These are phyloP conservation scores for Papiliotrema flavescens DNA, from an alignment of 1,284 basidiomycete genomes.

Conservation along the genomic window DNA sequence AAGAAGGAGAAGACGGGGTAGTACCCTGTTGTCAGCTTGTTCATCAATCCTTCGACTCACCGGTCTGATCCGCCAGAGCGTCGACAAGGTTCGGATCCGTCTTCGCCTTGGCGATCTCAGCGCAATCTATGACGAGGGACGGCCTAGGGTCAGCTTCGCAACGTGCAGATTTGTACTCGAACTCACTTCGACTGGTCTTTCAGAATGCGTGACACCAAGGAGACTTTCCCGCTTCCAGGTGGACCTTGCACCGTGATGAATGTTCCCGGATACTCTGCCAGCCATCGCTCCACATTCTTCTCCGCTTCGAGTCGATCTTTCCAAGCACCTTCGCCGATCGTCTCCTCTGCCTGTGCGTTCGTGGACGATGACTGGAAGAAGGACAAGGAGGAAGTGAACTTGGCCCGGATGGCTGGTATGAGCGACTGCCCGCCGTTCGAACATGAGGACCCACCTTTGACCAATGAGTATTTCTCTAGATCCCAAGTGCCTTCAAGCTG, in stretches of 20 bases:
- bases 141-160: conserved; percentile 53
- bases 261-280: conserved; percentile 45
- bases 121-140: conserved; percentile 74
- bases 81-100: conserved; percentile 70
- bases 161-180: background rate
- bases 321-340: conserved; percentile 58
- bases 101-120: conserved; percentile 65
- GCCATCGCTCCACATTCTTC: conserved; percentile 55
- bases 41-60: conserved; percentile 43
- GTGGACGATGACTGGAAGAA: conserved; percentile 5
- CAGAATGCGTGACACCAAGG: conserved; percentile 63
- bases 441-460: conserved; percentile 29
- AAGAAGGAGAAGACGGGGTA: conserved; percentile 87
- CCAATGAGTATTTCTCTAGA: conserved; percentile 48
- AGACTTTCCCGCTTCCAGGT: conserved; percentile 82
- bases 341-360: conserved; percentile 17
- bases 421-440: background rate
- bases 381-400: conserved; percentile 10
- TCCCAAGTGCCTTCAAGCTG: conserved; percentile 83
- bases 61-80: conserved; percentile 72
- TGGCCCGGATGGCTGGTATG: conserved; percentile 5
- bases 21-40: conserved; percentile 52
- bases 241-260: conserved; percentile 79
- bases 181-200: conserved; percentile 60
- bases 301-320: conserved; percentile 77